Conservation (phyloP, 306 rosid genomes). For the Cucumis sativus region Cucumber_9930_V3 NC_026659.2:26107501-26108000, state of each 20-base stretch:
- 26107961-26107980: not conserved
- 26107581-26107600: not conserved
- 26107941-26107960: not conserved
- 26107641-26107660: constrained; percentile 62
- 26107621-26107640: constrained; percentile 54
- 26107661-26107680: constrained; percentile 69
- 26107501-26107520: constrained; percentile 14
- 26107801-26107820: constrained; percentile 65
- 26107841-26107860: constrained; percentile 77
- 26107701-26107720: constrained; percentile 41
- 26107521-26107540: too few species aligned
- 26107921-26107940: not conserved
- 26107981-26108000: not conserved
- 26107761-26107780: constrained; percentile 58
- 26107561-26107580: too few species aligned
- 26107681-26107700: constrained; percentile 39
- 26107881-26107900: constrained; percentile 42
- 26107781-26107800: constrained; percentile 57
- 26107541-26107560: too few species aligned
- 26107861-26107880: constrained; percentile 55
- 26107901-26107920: not conserved
- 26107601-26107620: constrained; percentile 25
- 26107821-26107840: constrained; percentile 92
- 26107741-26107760: constrained; percentile 60
- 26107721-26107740: constrained; percentile 72